Conservation (phyloP, 768 basidiomycete species). For the Sporobolomyces pararoseus region DNA sequence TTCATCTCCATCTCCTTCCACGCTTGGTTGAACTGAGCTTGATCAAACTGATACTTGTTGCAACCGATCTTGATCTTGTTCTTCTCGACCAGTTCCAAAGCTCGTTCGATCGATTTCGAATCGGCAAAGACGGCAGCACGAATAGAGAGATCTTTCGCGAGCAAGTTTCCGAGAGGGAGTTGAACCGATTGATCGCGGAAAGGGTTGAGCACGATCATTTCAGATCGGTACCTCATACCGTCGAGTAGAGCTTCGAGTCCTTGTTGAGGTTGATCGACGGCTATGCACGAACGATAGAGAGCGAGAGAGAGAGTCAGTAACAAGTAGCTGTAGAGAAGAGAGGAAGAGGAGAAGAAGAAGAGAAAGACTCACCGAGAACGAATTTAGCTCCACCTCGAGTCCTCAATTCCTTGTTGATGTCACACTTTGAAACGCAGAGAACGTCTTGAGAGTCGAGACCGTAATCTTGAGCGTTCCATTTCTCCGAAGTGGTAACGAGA, state of each 20-base stretch:
- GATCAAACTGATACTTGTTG: constrained; percentile 1
- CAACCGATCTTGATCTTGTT: not conserved
- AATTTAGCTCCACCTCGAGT: constrained; percentile 16
- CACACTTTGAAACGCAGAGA: not conserved
- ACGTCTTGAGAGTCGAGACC: not conserved
- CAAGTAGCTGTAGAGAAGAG: not conserved
- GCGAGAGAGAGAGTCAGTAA: not conserved
- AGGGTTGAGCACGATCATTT: constrained; percentile 12
- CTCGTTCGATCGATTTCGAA: constrained; percentile 8
- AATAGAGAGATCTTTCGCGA: constrained; percentile 17
- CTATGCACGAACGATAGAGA: not conserved
- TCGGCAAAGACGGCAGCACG: constrained; percentile 2
- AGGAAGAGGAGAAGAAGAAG: not conserved
- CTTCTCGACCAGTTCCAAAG: constrained; percentile 2
- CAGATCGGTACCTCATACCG: constrained; percentile 10
- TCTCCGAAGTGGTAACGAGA: constrained; percentile 19
- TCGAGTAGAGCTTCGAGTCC: constrained; percentile 17
- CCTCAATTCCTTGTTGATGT: constrained; percentile 6
- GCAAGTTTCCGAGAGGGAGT: constrained; percentile 18
- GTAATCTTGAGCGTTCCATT: constrained; percentile 15
- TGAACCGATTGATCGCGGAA: not conserved
- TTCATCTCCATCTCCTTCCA: constrained; percentile 2
- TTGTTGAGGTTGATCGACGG: constrained; percentile 20
- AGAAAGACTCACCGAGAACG: constrained; percentile 14
- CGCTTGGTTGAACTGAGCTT: constrained; percentile 12